phyloP scores from a whole-genome alignment of 1,139 yeast species.

The Lipomyces yarrowii region DNA sequence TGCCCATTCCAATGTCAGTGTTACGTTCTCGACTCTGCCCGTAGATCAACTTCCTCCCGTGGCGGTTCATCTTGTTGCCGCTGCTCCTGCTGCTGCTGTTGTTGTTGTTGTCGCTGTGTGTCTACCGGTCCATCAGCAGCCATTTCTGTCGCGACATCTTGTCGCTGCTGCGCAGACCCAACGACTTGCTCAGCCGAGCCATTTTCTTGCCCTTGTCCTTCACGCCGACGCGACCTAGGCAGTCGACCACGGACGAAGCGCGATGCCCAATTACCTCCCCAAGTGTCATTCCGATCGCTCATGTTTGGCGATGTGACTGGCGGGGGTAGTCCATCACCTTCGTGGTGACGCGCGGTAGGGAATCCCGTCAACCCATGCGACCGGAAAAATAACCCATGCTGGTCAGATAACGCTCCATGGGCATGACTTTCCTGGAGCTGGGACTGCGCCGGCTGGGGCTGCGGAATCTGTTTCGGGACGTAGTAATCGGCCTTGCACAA shows the following conservation, averaged over 20 bases:
- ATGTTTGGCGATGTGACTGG: not conserved
- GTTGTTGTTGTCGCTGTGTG: not conserved
- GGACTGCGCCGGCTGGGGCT: not conserved
- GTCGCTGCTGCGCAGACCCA: not conserved
- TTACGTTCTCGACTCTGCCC: not conserved
- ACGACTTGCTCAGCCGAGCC: not conserved
- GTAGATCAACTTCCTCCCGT: not conserved
- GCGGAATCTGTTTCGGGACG: slow-evolving; percentile 33
- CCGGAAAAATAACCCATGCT: not conserved
- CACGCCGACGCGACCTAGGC: slow-evolving; percentile 1
- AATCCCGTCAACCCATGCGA: not conserved
- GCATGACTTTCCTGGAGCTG: not conserved
- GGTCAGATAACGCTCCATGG: not conserved
- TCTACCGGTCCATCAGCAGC: not conserved
- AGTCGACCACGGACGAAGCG: slow-evolving; percentile 1
- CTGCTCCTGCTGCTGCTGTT: not conserved
- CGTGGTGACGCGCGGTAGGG: not conserved
- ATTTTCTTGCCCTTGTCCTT: not conserved
- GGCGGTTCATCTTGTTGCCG: not conserved
- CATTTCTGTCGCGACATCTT: not conserved
- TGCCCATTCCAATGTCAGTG: not conserved
- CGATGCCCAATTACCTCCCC: not conserved
- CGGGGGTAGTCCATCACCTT: not conserved
- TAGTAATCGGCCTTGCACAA: slow-evolving; percentile 62
- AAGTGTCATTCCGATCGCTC: not conserved